A percentile compares a stretch with the other conserved stretches of the same genome.
These are phyloP conservation scores for Phytophthora fragariaefolia DNA, from an alignment of 352 stramenopile species.

Conservation along the genomic window DNA sequence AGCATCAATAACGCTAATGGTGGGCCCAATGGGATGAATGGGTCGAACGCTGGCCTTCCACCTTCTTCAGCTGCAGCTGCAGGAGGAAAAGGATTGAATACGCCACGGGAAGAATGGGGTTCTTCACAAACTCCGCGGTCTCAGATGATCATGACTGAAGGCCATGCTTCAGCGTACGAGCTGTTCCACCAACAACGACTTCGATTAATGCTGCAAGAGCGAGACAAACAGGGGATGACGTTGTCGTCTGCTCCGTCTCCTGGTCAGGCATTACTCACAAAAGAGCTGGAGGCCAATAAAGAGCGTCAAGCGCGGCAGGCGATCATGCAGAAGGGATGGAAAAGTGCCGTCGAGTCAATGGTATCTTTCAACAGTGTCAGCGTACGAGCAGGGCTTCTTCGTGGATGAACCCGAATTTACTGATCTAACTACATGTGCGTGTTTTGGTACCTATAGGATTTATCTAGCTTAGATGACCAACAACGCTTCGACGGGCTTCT, in stretches of 20 bases:
- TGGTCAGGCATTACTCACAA: conserved; percentile 88
- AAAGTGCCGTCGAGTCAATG: conserved; percentile 85
- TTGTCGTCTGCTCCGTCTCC: conserved; percentile 81
- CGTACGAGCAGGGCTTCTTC: conserved; percentile 20
- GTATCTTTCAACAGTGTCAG: conserved; percentile 73
- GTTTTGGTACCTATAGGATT: conserved; percentile 38
- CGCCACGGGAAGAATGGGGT: conserved; percentile 86
- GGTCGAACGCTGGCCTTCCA: conserved; percentile 38
- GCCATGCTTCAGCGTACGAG: conserved; percentile 84
- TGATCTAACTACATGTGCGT: conserved; percentile 10
- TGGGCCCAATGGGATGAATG: conserved; percentile 15
- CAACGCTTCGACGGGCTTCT: conserved; percentile 68
- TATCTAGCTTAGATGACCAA: conserved; percentile 60
- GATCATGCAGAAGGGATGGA: conserved; percentile 92
- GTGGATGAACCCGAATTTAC: conserved; percentile 1
- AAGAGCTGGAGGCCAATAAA: conserved; percentile 89
- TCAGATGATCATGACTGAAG: conserved; percentile 84
- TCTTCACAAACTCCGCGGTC: conserved; percentile 85
- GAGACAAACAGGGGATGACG: conserved; percentile 80
- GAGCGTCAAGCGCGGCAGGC: conserved; percentile 87
- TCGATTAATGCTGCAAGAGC: conserved; percentile 85
- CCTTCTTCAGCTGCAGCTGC: conserved; percentile 45
- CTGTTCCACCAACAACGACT: conserved; percentile 88
- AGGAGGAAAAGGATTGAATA: conserved; percentile 62
- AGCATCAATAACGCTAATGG: conserved; percentile 21